Base-by-base conservation (phyloP, 257 asterid species). In the Petunia secreta region DNA sequence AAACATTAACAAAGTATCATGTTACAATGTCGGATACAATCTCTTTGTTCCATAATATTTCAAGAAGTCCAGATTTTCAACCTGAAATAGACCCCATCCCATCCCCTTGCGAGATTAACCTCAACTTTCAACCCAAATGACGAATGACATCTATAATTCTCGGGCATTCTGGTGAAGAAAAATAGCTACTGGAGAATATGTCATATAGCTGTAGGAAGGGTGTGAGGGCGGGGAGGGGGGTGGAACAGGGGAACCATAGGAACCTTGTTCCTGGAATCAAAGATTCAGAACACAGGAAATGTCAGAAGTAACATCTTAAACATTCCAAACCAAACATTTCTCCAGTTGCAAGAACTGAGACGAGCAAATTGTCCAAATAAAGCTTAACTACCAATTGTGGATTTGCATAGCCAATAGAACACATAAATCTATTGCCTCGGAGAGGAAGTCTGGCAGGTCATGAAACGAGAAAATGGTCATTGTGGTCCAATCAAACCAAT, bases 401-500 rank as follows among this genome's bases (percentile, higher is more conserved):
- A 55, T 3, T 11, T 55, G 60, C 25, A 55, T 15, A 6, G 63
- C 0, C 37, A 16, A 71, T 48, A 48, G n/a, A 69, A 69, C 57
- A 44, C 16, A 69, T 2, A 2, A 44, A 16, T 44, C 58, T 57
- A n/a, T 44, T 16, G 5, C 57, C 57, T 43, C 1, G 75, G 75
- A 39, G 75, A 43, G 0, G 53, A 65, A 41, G 46, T 60, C 67
- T 15, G 9, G 67, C 15, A 34, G 15, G 38, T 3, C 6, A 4
- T 9, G 67, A 62, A 62, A 34, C 39, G 67, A 34, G 15, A 3
- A 34, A 62, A 15, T 36, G 10, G 63, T 58, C 55, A 50, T 50
- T 8, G 14, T 50, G 55, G 8, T 50, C 1, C 60, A 25, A 34
- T 71, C 60, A 94, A 73, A 94, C 38, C 88, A 95, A 53, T 73